Base-by-base conservation (phyloP, 129 eudicot species). In the Artemisia annua region DNA sequence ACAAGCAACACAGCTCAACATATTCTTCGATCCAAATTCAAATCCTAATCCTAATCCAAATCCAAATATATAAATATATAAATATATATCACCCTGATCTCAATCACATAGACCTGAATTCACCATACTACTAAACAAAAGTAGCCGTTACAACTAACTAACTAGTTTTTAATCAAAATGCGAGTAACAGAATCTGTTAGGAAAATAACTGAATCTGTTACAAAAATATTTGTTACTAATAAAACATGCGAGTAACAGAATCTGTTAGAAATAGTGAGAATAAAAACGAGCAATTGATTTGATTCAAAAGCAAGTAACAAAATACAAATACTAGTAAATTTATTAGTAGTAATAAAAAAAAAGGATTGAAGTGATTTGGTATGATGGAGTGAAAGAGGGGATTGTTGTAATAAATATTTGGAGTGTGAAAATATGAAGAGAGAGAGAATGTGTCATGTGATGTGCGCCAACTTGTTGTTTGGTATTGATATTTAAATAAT, bases 1-100 rank as follows among this genome's bases (percentile, higher is more conserved):
- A 75, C 98, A 92, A 10, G 96, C 89, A 35, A 92, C 89, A 85
- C 98, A 92, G 48, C 94, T 89, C 82, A 89, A 80, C 98, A 92
- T 90, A 67, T 57, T 50, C 63, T 60, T 15, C 13, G 48, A 62
- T 14, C 32, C n/a, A 39, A 30, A 44, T 24, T 15, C 32, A 15
- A n/a, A 62, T 53, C 39, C 48, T 53, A 75, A 77, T 61, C 76
- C 30, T 50, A 69, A 69, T 48, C 75, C 35, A 30, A 30, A 30
- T 30, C 30, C 30, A 26, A 26, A 30, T 30, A 28, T 28, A 28
- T 3, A 28, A 3, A 39, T 6, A 1, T 35, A 32, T 4, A n/a
- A n/a, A n/a, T n/a, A n/a, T n/a, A 7, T 39, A 39, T 35, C 8
- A 35, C 43, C 43, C 11, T 2, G 46, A 39, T 39, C 46, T 39